Evolutionary conservation across 2,329 filamentous ascomycete species (phyloP), one percentile per base, ranked within the genome.

Genomic region (Cytospora chrysosperma): DNA sequence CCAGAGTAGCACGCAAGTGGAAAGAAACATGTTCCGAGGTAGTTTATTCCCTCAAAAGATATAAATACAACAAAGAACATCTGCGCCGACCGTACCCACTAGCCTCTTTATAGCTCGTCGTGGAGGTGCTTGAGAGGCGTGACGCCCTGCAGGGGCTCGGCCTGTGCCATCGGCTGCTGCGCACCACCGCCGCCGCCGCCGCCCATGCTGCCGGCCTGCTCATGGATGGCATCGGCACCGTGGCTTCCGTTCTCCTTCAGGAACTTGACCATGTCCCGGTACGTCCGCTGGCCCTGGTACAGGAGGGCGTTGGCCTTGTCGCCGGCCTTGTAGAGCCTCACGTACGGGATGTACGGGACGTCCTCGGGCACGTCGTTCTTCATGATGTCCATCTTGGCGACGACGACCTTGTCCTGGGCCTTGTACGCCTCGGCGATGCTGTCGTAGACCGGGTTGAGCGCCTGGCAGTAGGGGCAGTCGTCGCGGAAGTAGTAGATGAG

Each of bases 401-500:
- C 91, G 72, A 95, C 83, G 65, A 99, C 91, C 79, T 92, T 88
- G 79, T 88, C 83, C 76, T 90, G 89, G 79, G 88, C 89, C 70
- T 87, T 82, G 81, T 93, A 97, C 65, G 87, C 83, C 66, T 83
- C 78, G 61, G 86, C 95, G 65, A 99, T 90, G 77, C 97, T 92
- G 68, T 99, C 95, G 79, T 97, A 99, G 78, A 97, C 89, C 72
- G 95, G 94, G 61, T 94, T 93, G 67, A 99, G 89, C 78, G 88
- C 93, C 87, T 97, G 97, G 92, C 95, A 99, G 87, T 99, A 95
- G 71, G 95, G 95, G 77, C 95, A 99, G 94, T 95, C 98, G 69
- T 95, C 94, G 65, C 95, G 95, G 82, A 98, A 98, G 83, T 97
- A 98, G 84, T 99, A 95, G 68, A 99, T 80, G 69, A 99, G 87